Base-by-base conservation (phyloP, 1,139 yeast genomes). In the Meyerozyma elateridarum region DNA sequence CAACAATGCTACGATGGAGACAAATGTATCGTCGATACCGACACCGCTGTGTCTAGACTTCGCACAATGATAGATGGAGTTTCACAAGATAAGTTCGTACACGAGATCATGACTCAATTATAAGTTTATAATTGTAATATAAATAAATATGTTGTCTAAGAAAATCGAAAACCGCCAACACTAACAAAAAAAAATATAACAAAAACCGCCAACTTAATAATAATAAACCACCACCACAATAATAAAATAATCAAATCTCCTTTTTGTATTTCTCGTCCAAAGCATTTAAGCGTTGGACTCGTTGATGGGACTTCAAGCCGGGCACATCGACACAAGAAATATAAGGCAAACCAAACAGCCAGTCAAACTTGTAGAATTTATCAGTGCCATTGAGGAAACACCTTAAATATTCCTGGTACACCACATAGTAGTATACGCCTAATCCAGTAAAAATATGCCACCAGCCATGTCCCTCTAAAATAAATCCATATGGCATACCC, bases 391-490 rank as follows among this genome's bases (percentile, higher is more conserved):
- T 67, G 40, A 80, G 65, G 51, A 75, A 74, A 28, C 77, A 61
- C 44, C 93, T 73, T 46, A 85, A 62, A 49, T 80, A 83, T 54
- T 84, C 87, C 49, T 71, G 77, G 54, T 85, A 85, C 11, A 85
- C 85, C 39, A 73, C 59, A 39, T 64, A 68, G 45, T 52, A 66
- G 45, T 70, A 71, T 8, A 70, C 66, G 2, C 95, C 95, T 8
- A 78, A 64, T 3, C 94, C 94, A 0, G 95, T 85, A 41, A 85
- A 70, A 20, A 85, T 63, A 53, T 91, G 98, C 98, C 98, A 91
- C 97, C 97, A 91, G 12, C 95, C 96, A 52, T 91, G 98, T 20
- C 95, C 84, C 54, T 91, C 98, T 24, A 91, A 66, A 8, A 91
- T 44, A 42, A 87, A 75, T 1, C 98, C 98, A 37, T 83, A 75